Conservation (phyloP, 768 basidiomycete genomes). For the Royoungia palumana region DNA sequence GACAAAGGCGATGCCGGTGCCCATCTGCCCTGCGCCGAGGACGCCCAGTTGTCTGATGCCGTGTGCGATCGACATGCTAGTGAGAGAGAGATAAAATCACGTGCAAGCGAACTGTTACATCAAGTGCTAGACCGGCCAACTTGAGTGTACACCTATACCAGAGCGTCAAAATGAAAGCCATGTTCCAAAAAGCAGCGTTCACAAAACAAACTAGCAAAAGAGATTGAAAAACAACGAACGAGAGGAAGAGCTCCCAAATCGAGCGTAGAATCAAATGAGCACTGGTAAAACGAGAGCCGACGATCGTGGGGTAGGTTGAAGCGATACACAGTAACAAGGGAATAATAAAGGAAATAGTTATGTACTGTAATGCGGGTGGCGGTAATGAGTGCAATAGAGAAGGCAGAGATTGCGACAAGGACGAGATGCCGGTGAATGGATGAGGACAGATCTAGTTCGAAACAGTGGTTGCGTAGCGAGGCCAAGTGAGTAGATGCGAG, state of each 20-base stretch:
- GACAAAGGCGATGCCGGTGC: slow-evolving; percentile 88
- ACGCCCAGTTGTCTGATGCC: slow-evolving; percentile 75
- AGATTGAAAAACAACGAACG: slow-evolving; percentile 16
- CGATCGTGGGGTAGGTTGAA: slow-evolving; percentile 14
- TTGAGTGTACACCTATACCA: slow-evolving; percentile 1
- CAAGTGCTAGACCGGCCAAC: slow-evolving; percentile 18
- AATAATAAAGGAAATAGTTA: slow-evolving; percentile 29
- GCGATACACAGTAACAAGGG: slow-evolving; percentile 24
- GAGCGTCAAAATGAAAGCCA: slow-evolving; percentile 10
- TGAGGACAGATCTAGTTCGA: slow-evolving; percentile 18
- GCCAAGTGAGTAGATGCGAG: slow-evolving; percentile 24
- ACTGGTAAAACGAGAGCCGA: slow-evolving; percentile 11
- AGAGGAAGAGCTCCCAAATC: slow-evolving; percentile 18
- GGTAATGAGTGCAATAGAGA: neutral
- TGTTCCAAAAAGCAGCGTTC: slow-evolving; percentile 16
- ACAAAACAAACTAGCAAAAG: slow-evolving; percentile 18
- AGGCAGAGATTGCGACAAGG: slow-evolving; percentile 13
- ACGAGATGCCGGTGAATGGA: slow-evolving; percentile 18
- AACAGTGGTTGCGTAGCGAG: slow-evolving; percentile 15
- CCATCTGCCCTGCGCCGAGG: slow-evolving; percentile 86
- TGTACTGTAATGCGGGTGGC: slow-evolving; percentile 15
- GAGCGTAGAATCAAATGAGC: slow-evolving; percentile 20
- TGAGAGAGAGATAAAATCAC: slow-evolving; percentile 9
- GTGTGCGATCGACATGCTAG: slow-evolving; percentile 49
- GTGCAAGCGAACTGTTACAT: neutral